A percentile compares a stretch with the other conserved stretches of the same genome.
These are phyloP conservation scores for Echinosophora koreensis DNA, from an alignment of 306 rosid genomes.

Conservation along the genomic window DNA sequence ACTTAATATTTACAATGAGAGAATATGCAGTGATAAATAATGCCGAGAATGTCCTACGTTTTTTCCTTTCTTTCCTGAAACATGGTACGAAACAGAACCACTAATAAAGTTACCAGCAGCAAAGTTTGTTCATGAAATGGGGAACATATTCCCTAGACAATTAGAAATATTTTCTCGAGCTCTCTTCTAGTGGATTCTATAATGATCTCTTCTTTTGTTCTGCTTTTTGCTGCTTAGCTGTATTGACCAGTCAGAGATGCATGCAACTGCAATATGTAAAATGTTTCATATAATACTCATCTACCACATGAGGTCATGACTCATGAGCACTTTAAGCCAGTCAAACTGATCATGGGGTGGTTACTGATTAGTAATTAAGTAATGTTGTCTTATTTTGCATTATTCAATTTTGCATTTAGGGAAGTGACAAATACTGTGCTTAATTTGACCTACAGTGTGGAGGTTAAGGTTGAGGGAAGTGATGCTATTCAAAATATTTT, in stretches of 20 bases:
- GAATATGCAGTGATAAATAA: not conserved
- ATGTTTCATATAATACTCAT: constrained; percentile 32
- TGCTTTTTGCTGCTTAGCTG: not conserved
- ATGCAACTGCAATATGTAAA: constrained; percentile 36
- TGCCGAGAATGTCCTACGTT: not conserved
- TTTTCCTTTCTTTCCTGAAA: constrained; percentile 17
- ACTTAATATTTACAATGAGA: too few species aligned
- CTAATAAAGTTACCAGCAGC: constrained; percentile 14
- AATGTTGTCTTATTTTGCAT: constrained; percentile 7
- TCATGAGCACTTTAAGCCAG: not conserved
- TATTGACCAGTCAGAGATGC: constrained; percentile 33
- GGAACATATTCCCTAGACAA: constrained; percentile 33
- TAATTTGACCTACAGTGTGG: not conserved
- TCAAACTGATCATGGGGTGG: constrained; percentile 32
- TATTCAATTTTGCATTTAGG: constrained; percentile 13
- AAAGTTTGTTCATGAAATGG: constrained; percentile 38
- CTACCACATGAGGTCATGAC: constrained; percentile 38
- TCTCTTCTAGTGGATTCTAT: constrained; percentile 22
- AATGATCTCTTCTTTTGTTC: constrained; percentile 32
- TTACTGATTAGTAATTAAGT: constrained; percentile 24
- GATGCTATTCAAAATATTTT: constrained; percentile 31
- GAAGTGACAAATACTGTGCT: constrained; percentile 22
- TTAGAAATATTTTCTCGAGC: not conserved
- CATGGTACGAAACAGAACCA: constrained; percentile 34
- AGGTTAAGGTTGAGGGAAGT: constrained; percentile 17